Conservation (phyloP, 129 eudicot genomes). For the Artemisia annua region DNA sequence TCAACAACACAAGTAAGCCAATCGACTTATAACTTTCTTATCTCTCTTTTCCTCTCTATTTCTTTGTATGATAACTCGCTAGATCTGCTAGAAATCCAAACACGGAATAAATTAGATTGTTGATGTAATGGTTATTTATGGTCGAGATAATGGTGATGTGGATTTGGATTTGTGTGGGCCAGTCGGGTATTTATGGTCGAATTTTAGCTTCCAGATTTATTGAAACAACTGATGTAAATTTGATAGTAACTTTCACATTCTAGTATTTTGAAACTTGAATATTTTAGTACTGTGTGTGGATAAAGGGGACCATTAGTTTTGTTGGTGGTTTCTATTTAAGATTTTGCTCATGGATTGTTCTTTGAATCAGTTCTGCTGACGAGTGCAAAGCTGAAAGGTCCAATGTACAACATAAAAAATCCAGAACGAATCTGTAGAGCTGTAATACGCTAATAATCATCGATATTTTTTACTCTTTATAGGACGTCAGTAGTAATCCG, state of each 20-base stretch:
- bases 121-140: too few species aligned
- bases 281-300: conserved; percentile 7
- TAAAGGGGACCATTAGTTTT: conserved; percentile 28
- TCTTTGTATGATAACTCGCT: too few species aligned
- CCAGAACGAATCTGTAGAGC: background rate
- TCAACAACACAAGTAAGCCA: too few species aligned
- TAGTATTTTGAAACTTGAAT: conserved; percentile 16
- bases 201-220: conserved; percentile 3
- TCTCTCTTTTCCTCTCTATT: too few species aligned
- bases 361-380: too few species aligned
- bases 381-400: background rate
- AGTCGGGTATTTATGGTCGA: too few species aligned
- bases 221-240: background rate
- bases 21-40: too few species aligned
- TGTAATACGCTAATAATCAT: conserved; percentile 6
- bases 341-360: conserved; percentile 8
- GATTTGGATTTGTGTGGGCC: too few species aligned
- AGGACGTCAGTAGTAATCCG: too few species aligned
- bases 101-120: too few species aligned
- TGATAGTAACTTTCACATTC: background rate
- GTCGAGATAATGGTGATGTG: too few species aligned
- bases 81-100: too few species aligned
- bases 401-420: background rate
- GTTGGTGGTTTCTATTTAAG: conserved; percentile 13
- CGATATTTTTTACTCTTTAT: conserved; percentile 15